Evolutionary conservation across 1,284 basidiomycete species (phyloP).

Genomic region (Takashimella koratensis): DNA sequence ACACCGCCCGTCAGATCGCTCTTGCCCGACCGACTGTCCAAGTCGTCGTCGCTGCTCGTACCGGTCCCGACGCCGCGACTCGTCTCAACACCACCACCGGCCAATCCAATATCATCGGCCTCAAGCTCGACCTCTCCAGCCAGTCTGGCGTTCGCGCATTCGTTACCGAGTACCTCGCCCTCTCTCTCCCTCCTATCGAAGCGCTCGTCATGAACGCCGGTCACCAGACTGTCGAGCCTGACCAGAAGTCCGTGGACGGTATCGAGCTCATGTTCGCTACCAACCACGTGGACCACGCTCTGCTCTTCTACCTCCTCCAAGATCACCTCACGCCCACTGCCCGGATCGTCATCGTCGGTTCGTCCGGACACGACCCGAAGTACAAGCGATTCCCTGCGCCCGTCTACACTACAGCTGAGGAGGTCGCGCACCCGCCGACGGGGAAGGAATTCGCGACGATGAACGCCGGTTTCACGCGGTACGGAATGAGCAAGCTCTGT

Average conservation of each 20-base stretch:
- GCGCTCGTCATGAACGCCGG: conserved; percentile 11
- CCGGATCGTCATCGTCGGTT: conserved; percentile 13
- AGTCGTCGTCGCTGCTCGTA: neutral
- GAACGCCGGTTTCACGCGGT: neutral
- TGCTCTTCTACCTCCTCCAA: conserved; percentile 23
- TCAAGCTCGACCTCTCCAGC: conserved; percentile 13
- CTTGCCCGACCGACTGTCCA: neutral
- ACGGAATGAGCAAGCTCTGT: neutral
- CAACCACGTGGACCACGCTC: conserved; percentile 23
- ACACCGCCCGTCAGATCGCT: conserved; percentile 3
- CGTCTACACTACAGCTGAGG: conserved; percentile 15
- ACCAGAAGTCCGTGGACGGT: neutral
- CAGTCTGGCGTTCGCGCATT: conserved; percentile 8
- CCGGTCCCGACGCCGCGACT: neutral
- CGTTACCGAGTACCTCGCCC: conserved; percentile 3
- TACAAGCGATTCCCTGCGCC: conserved; percentile 4
- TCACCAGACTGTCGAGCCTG: conserved; percentile 3
- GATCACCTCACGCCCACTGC: conserved; percentile 6
- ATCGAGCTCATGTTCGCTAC: conserved; percentile 21
- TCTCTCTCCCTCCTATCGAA: conserved; percentile 11
- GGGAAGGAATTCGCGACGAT: neutral
- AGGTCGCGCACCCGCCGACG: conserved; percentile 10
- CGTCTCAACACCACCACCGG: conserved; percentile 1
- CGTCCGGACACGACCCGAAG: conserved; percentile 13
- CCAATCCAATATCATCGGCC: conserved; percentile 10